Evolutionary conservation across 352 stramenopile genomes (phyloP).

Genomic region (Pseudoperonospora humuli): DNA sequence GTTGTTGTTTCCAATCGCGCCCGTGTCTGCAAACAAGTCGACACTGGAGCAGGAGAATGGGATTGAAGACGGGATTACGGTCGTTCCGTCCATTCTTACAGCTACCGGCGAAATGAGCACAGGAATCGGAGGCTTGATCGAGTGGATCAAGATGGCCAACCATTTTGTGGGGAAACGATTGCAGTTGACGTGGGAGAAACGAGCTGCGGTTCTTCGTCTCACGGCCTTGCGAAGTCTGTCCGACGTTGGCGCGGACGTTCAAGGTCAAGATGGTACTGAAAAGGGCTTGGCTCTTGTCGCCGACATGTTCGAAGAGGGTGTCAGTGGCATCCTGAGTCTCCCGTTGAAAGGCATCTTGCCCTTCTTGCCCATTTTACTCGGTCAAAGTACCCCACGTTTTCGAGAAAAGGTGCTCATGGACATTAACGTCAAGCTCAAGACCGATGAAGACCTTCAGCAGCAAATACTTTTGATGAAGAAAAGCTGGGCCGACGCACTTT

Average conservation of each 20-base stretch:
- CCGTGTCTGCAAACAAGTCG: constrained; percentile 17
- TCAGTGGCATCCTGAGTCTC: constrained; percentile 51
- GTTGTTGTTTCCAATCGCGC: constrained; percentile 57
- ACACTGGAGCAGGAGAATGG: constrained; percentile 38
- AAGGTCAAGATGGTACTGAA: not conserved
- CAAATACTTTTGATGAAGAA: constrained; percentile 70
- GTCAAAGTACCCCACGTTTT: constrained; percentile 37
- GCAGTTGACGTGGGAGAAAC: constrained; percentile 69
- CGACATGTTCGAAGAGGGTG: constrained; percentile 50
- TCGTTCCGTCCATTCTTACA: constrained; percentile 7
- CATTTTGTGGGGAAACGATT: constrained; percentile 58
- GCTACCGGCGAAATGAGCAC: constrained; percentile 19
- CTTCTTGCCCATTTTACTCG: constrained; percentile 61
- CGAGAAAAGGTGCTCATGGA: constrained; percentile 82
- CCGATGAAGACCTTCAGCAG: constrained; percentile 55
- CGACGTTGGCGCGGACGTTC: constrained; percentile 11
- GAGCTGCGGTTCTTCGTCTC: constrained; percentile 52
- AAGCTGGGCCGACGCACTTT: constrained; percentile 62
- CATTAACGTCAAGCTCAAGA: constrained; percentile 85
- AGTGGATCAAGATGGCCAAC: constrained; percentile 66
- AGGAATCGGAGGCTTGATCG: constrained; percentile 31
- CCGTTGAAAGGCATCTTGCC: constrained; percentile 61
- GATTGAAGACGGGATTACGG: constrained; percentile 40
- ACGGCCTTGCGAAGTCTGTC: constrained; percentile 57
- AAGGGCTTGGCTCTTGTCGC: constrained; percentile 20